These are phyloP conservation scores for Daldinia sp. DNA, from an alignment of 2,329 filamentous ascomycete genomes.

Conservation along the genomic window DNA sequence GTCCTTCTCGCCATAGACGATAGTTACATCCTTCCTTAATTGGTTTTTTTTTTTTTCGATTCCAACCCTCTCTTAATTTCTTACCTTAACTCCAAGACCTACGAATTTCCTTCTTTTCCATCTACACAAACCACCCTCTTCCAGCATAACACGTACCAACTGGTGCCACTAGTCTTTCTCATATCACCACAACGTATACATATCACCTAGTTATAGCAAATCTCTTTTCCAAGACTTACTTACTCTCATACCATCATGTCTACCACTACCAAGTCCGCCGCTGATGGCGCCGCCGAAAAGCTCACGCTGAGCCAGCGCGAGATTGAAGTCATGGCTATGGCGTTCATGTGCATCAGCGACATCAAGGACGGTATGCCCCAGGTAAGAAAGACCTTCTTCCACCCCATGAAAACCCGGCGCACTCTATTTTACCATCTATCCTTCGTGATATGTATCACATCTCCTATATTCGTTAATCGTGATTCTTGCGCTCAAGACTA, in stretches of 20 bases:
- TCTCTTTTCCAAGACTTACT: not conserved
- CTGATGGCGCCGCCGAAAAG: not conserved
- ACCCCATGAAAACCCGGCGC: not conserved
- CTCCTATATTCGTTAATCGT: not conserved
- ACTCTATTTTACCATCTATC: not conserved
- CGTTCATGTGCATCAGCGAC: constrained; percentile 25
- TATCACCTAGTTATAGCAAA: too few species aligned
- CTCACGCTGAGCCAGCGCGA: constrained; percentile 18
- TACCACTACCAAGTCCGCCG: constrained; percentile 9
- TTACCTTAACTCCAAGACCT: not conserved
- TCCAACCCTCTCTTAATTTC: not conserved
- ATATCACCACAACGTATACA: not conserved
- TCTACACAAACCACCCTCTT: not conserved
- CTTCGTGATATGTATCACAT: not conserved
- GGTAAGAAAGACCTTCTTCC: constrained; percentile 13
- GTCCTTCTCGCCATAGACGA: not conserved
- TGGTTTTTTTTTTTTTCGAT: not conserved
- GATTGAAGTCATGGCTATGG: constrained; percentile 22
- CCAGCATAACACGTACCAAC: not conserved
- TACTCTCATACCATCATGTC: constrained; percentile 11
- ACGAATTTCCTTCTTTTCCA: not conserved
- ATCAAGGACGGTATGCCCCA: constrained; percentile 20
- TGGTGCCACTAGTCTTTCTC: not conserved
- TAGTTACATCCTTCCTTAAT: not conserved
- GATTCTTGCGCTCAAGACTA: not conserved